These are phyloP conservation scores for Kwoniella shivajii DNA, from an alignment of 1,284 basidiomycete species.

Conservation along the genomic window DNA sequence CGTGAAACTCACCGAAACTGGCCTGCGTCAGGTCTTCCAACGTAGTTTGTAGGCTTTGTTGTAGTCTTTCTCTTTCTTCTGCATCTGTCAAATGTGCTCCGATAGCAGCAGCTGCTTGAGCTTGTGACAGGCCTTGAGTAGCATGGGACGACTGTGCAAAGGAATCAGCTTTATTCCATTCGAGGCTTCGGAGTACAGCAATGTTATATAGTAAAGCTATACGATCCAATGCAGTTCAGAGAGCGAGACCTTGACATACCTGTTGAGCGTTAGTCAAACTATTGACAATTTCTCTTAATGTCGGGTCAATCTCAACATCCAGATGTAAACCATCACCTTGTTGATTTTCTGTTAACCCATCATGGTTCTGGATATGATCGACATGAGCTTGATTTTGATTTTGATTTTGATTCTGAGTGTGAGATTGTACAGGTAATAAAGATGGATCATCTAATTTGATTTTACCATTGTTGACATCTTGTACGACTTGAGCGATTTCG, in stretches of 20 bases:
- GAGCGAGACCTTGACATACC: constrained; percentile 23
- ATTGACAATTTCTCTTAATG: constrained; percentile 50
- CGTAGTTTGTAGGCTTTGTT: constrained; percentile 38
- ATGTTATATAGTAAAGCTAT: too few relatives aligned
- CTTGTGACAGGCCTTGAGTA: constrained; percentile 20
- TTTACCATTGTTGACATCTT: constrained; percentile 36
- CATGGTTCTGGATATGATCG: neutral
- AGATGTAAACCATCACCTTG: constrained; percentile 11
- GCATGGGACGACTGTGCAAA: constrained; percentile 10
- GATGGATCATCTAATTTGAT: constrained; percentile 18
- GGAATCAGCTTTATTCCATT: neutral
- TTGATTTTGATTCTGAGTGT: too few relatives aligned
- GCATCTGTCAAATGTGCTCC: constrained; percentile 30
- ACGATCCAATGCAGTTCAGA: too few relatives aligned
- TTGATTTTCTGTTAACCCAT: neutral
- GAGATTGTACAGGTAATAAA: neutral
- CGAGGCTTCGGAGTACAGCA: neutral
- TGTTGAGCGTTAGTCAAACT: constrained; percentile 50
- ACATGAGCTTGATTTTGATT: neutral
- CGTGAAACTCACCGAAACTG: constrained; percentile 20
- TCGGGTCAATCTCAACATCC: constrained; percentile 49
- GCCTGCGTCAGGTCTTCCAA: constrained; percentile 39
- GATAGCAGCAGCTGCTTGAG: constrained; percentile 33
- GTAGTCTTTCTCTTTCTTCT: constrained; percentile 41
- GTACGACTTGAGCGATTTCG: constrained; percentile 41